Evolutionary conservation across 169 alveolate species (phyloP), one percentile per base, ranked within the genome.

Genomic region (Plasmodium cynomolgi): DNA sequence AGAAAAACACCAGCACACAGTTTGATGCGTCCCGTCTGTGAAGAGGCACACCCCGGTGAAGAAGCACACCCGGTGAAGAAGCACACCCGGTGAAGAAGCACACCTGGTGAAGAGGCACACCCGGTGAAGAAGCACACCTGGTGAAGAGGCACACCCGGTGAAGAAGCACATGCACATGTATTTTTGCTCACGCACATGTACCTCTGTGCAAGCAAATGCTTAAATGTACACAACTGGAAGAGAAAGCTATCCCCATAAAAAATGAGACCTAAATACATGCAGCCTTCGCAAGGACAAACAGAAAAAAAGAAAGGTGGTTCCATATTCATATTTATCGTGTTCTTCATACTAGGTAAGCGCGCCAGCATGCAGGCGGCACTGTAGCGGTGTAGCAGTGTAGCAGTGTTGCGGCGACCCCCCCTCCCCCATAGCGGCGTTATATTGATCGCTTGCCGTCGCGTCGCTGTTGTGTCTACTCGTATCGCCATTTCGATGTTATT

Each of bases 261-360:
- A 84, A 84, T 84, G 93, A 84, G 84, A 84, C 93, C 83, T 73
- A 84, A 84, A 47, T 84, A 84, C 77, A 84, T 84, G 83, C 93
- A 84, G 84, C 20, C 44, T 73, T 47, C 81, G 62, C 93, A 72
- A 73, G 93, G 83, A 54, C 84, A 84, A 84, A 37, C 47, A 72
- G 93, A 84, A 84, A 84, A 84, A 33, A 84, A 84, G 58, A 84
- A 74, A 37, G 84, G 93, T 62, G 93, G 84, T 50, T 73, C 84
- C 37, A 33, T 84, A 41, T 84, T 84, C 62, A 84, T 84, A 84
- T 84, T 84, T 50, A 84, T 84, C 34, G 93, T 84, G n/a, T 84
- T 84, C 80, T 84, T 84, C 80, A 73, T 84, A 73, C 39, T 73
- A 44, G 6, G 93, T 84, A 84, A 84, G 84, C 58, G n/a, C n/a